Evolutionary conservation across 352 stramenopile genomes (phyloP).

Genomic region (Pythium brassicae): DNA sequence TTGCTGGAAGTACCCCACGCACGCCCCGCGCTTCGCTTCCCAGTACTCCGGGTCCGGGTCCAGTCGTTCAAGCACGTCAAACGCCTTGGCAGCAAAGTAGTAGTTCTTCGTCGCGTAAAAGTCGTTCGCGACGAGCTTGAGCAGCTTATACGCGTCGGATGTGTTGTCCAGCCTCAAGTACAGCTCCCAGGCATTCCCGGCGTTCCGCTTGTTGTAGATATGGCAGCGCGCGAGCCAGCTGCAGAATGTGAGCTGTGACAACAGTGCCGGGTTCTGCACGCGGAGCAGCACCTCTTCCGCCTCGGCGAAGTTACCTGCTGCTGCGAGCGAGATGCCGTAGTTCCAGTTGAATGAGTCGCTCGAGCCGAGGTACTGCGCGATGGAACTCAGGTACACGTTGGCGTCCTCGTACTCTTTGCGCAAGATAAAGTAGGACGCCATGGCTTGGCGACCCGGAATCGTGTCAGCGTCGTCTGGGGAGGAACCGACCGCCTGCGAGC

Average conservation of each 20-base stretch:
- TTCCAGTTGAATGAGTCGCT: constrained; percentile 81
- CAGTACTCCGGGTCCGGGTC: constrained; percentile 70
- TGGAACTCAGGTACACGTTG: constrained; percentile 68
- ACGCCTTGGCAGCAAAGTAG: constrained; percentile 63
- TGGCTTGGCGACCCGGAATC: constrained; percentile 63
- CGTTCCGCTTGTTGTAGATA: constrained; percentile 29
- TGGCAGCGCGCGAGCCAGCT: constrained; percentile 60
- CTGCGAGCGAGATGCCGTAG: constrained; percentile 59
- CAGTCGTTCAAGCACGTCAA: constrained; percentile 69
- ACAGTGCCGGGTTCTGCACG: constrained; percentile 30
- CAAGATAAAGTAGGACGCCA: constrained; percentile 66
- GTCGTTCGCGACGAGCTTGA: constrained; percentile 69
- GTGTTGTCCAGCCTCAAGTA: constrained; percentile 58
- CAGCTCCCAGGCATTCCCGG: constrained; percentile 49
- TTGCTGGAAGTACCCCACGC: constrained; percentile 56
- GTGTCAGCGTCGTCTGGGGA: constrained; percentile 48
- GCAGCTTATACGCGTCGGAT: constrained; percentile 36
- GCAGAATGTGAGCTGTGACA: constrained; percentile 31
- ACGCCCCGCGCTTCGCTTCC: constrained; percentile 71
- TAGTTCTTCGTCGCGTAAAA: constrained; percentile 59
- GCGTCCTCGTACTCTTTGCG: constrained; percentile 62
- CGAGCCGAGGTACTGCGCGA: constrained; percentile 42
- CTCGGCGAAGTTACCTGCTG: constrained; percentile 35
- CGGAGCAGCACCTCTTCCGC: constrained; percentile 52
- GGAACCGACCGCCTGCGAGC: constrained; percentile 32